phyloP scores from a whole-genome alignment of 176 grass and related monocot genomes.

The Phyllostachys edulis region DNA sequence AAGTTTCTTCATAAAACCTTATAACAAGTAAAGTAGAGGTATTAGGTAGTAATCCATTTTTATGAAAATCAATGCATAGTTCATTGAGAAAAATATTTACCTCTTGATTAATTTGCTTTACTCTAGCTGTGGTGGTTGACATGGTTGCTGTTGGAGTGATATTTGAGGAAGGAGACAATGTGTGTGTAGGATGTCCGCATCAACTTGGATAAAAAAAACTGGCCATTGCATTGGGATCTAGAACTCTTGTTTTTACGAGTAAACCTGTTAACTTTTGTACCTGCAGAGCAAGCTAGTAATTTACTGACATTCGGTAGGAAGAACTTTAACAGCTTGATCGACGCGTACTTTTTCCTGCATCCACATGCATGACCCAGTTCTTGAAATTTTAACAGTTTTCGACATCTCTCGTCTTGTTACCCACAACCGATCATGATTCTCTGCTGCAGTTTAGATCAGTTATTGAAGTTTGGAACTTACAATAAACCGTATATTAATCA shows the following conservation, averaged over 20 bases:
- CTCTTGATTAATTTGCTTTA: too few relatives aligned
- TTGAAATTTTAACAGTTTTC: slow-evolving; percentile 45
- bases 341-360: slow-evolving; percentile 27
- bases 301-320: slow-evolving; percentile 25
- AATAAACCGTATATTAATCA: background rate
- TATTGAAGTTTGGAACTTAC: slow-evolving; percentile 17
- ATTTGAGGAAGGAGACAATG: too few relatives aligned
- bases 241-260: slow-evolving; percentile 28
- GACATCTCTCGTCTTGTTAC: slow-evolving; percentile 26
- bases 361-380: slow-evolving; percentile 43
- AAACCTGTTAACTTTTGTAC: slow-evolving; percentile 38
- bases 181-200: too few relatives aligned
- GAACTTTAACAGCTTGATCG: slow-evolving; percentile 37
- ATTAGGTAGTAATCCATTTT: too few relatives aligned
- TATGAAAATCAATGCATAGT: too few relatives aligned
- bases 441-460: slow-evolving; percentile 9
- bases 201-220: too few relatives aligned
- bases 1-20: too few relatives aligned
- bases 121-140: too few relatives aligned
- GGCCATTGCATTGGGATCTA: slow-evolving; percentile 46
- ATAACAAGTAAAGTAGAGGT: too few relatives aligned
- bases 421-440: slow-evolving; percentile 36
- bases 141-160: too few relatives aligned
- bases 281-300: slow-evolving; percentile 34
- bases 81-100: too few relatives aligned